These are phyloP conservation scores for Ceratocystis ficicola DNA, from an alignment of 2,329 filamentous ascomycete genomes.

Conservation along the genomic window DNA sequence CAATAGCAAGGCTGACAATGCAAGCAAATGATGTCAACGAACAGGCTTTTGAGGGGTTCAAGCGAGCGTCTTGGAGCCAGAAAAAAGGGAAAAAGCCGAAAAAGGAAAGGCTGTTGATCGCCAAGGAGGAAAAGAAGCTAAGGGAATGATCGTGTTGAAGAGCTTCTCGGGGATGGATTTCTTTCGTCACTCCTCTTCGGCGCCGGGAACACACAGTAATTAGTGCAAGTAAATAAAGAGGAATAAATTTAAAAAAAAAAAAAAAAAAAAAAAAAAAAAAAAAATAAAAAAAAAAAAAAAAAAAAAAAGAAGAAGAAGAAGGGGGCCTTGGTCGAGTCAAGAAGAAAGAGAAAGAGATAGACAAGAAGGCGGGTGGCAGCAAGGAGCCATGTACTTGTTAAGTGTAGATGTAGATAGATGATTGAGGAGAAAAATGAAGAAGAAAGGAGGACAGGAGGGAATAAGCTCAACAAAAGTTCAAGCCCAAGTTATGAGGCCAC, in stretches of 20 bases:
- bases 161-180: neutral
- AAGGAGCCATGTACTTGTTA: neutral
- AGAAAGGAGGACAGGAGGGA: neutral
- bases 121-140: neutral
- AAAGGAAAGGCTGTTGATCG: neutral
- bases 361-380: neutral
- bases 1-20: neutral
- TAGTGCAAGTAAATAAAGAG: conserved; percentile 9
- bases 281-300: neutral
- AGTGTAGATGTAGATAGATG: conserved; percentile 2
- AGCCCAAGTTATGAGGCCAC: neutral
- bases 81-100: neutral
- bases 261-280: neutral
- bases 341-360: neutral
- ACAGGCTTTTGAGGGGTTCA: neutral
- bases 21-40: conserved; percentile 4
- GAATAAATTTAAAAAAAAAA: neutral
- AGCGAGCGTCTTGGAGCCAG: neutral
- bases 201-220: neutral
- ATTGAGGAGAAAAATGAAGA: neutral
- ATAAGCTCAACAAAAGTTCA: neutral
- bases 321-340: neutral
- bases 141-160: neutral
- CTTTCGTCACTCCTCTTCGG: neutral
- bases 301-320: neutral